Percentiles rank a stretch among this genome's conserved stretches.
Evolutionary conservation across 2,329 filamentous ascomycete genomes (phyloP).

Genomic region (Diaporthe caulivora): DNA sequence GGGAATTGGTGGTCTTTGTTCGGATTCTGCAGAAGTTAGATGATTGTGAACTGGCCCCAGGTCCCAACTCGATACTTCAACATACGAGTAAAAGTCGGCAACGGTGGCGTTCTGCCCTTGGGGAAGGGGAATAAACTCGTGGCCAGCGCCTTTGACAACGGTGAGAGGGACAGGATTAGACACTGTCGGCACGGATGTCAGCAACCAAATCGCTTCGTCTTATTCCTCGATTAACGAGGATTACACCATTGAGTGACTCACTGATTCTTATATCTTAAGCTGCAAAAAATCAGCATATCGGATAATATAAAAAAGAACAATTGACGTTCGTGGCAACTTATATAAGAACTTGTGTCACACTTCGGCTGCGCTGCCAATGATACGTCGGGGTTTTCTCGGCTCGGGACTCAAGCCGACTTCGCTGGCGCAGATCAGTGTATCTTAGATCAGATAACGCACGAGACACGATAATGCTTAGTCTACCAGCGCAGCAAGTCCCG

Average conservation of each 20-base stretch:
- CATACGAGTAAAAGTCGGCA: constrained; percentile 8
- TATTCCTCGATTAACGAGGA: background rate
- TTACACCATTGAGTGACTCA: background rate
- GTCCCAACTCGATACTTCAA: no score
- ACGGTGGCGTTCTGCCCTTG: constrained; percentile 1
- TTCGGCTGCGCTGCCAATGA: constrained; percentile 7
- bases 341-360: background rate
- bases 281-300: background rate
- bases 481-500: background rate
- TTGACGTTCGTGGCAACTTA: background rate
- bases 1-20: constrained; percentile 5
- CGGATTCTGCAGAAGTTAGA: constrained; percentile 5
- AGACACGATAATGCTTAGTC: background rate
- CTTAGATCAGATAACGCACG: background rate
- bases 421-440: background rate
- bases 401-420: constrained; percentile 1
- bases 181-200: background rate
- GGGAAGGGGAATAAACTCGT: constrained; percentile 14
- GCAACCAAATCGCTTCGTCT: background rate
- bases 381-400: constrained; percentile 16
- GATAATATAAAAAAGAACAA: background rate
- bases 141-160: constrained; percentile 12
- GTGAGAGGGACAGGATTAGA: constrained; percentile 6
- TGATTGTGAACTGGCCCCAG: background rate
- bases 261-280: background rate